A percentile compares a stretch with the other conserved stretches of the same genome.
These are phyloP conservation scores for Capsella rubella DNA, from an alignment of 441 rosid species.

Conservation along the genomic window DNA sequence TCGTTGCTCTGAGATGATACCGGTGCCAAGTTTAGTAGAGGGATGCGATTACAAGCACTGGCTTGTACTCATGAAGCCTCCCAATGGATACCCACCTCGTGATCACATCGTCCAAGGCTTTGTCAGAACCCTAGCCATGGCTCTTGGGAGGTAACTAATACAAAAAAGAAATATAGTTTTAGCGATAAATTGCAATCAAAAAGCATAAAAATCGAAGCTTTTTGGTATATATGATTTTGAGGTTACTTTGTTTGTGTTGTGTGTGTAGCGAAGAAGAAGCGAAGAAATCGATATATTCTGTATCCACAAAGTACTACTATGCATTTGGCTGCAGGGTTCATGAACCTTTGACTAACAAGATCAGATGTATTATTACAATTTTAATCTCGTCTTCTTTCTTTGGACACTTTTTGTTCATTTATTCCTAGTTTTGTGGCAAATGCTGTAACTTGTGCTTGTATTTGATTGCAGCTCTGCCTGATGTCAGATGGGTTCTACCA, in stretches of 20 bases:
- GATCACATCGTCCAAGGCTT: constrained; percentile 47
- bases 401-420: neutral
- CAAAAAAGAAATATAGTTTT: neutral
- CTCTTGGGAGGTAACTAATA: constrained; percentile 45
- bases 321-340: constrained; percentile 54
- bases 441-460: constrained; percentile 9
- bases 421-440: neutral
- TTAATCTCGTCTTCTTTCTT: neutral
- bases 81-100: constrained; percentile 51
- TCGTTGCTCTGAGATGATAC: constrained; percentile 40
- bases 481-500: constrained; percentile 55
- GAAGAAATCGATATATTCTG: constrained; percentile 55
- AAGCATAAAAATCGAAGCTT: constrained; percentile 24
- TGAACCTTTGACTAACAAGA: constrained; percentile 42
- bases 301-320: constrained; percentile 54
- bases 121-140: constrained; percentile 48
- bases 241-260: constrained; percentile 4
- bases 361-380: constrained; percentile 40
- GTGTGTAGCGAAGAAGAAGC: constrained; percentile 54
- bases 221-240: constrained; percentile 10
- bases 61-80: constrained; percentile 54
- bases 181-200: neutral
- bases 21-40: constrained; percentile 43
- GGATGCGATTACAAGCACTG: constrained; percentile 60
- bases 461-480: constrained; percentile 48